Base-by-base conservation (phyloP, 1,139 yeast species). In the Lizanozyma gosingica region DNA sequence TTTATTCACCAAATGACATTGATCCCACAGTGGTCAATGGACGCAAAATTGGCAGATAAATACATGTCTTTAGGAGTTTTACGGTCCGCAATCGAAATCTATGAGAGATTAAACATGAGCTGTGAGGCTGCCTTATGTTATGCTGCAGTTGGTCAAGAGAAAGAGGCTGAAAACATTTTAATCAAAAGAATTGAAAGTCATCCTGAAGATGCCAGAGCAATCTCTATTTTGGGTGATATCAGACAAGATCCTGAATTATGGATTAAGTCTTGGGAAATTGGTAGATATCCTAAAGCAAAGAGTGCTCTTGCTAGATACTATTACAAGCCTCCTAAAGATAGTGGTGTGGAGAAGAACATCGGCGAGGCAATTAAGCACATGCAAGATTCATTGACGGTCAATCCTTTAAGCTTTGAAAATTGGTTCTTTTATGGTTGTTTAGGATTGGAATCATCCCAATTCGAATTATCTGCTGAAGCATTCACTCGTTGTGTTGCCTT, bases 371-470 rank as follows among this genome's bases (percentile, higher is more conserved):
- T 87, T 42, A 62, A 63, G 37, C 86, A 88, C 55, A 73, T 88
- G 66, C 75, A 77, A 50, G 94, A 87, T 38, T 80, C 94, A 11
- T 68, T 92, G 45, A 67, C 71, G 17, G 78, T 78, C 15, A 83
- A 83, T 54, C 94, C 97, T n/a, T 65, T 87, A 43, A 79, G 75
- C 50, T 78, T 75, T 51, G 85, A 83, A 29, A 85, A 94, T 37
- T 90, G 97, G 96, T 92, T 80, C 57, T 76, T 88, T 52, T 90
- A 90, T 53, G 97, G 98, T 3, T 86, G 96, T 54, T 72, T 90
- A 43, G 96, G 95, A 0, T 66, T 94, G 39, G 96, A 88, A 54
- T 61, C 79, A 11, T 73, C 66, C 9, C 80, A 83, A 50, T 85
- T 72, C 63, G 84, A 80, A 34, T 62, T 85, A 38, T 95, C 97